Percentiles rank a stretch among this genome's conserved stretches.
Conservation (phyloP, 148 eudicot genomes). For the Arbutus unedo region DNA sequence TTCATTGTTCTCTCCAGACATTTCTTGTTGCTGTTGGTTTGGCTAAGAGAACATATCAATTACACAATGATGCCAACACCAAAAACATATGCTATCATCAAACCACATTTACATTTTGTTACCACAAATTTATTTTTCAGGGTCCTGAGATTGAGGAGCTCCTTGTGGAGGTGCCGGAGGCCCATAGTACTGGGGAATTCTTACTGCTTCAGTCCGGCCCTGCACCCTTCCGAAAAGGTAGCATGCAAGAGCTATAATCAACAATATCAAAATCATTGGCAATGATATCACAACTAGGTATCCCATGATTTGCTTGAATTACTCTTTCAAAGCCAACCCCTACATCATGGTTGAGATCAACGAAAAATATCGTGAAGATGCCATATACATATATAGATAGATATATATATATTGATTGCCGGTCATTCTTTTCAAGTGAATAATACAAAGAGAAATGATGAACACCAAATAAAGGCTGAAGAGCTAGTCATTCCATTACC, state of each 20-base stretch:
- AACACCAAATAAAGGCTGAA: neutral
- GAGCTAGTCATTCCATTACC: neutral
- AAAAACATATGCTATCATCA: neutral
- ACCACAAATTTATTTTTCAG: slow-evolving; percentile 11
- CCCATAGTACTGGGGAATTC: slow-evolving; percentile 34
- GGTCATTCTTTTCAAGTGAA: neutral
- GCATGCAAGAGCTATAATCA: slow-evolving; percentile 49
- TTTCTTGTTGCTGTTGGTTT: no score
- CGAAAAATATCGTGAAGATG: no score
- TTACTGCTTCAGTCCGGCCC: slow-evolving; percentile 26
- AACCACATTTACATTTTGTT: neutral
- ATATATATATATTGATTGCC: no score
- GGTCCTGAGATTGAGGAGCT: slow-evolving; percentile 15
- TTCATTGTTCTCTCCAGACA: no score
- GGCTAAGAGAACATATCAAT: no score
- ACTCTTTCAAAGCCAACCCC: neutral
- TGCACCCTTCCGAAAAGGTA: slow-evolving; percentile 49
- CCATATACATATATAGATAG: no score
- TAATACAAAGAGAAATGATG: neutral
- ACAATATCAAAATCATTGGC: slow-evolving; percentile 40
- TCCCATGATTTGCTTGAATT: slow-evolving; percentile 32
- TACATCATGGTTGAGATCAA: neutral
- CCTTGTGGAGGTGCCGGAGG: slow-evolving; percentile 50
- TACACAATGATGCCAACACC: neutral
- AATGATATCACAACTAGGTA: slow-evolving; percentile 41